Base-by-base conservation (phyloP, 1,284 basidiomycete genomes). In the Agroathelia rolfsii region DNA sequence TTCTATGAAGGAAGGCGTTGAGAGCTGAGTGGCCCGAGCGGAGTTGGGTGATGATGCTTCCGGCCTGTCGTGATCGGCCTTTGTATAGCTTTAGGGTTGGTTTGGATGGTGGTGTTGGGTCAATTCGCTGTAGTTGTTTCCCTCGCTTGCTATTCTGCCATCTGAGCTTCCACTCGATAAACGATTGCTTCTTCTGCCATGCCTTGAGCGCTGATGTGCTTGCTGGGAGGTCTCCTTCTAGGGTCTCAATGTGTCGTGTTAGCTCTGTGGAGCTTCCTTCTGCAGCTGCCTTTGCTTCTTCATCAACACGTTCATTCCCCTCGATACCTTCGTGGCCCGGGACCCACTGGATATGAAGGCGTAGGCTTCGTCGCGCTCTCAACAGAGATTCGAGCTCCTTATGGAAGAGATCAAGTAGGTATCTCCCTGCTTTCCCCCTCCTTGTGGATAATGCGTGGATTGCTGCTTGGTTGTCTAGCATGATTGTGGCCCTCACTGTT, bases 231-330 rank as follows among this genome's bases (percentile, higher is more conserved):
- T 2, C 2, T 7, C 17, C 19, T 5, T 29, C 13, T 3, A 40
- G 38, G 14, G 28, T 40, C 5, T 15, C 13, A 2, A 45, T 48
- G 8, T 50, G 47, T 1, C 32, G 11, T n/a, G 5, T 3, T 11
- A 7, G 23, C 30, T 38, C 7, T 23, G 16, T 2, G 40, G 37
- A 28, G 5, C 30, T 30, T 2, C 45, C 47, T 22, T 22, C 18
- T 4, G 51, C 50, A 21, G 49, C 51, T 18, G 37, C 19, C 31
- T 56, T 55, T 1, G 54, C 55, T 27, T 41, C 40, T 24, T 24
- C 16, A 38, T 58, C 53, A 4, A 41, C 51, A 21, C 5, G 16
- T 28, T 54, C 46, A 22, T 55, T 55, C 1, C 53, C 45, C 13
- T 30, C 15, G 2, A 51, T 38, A 1, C 37, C 43, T 5, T 28